phyloP scores from a whole-genome alignment of 768 basidiomycete species.

The Termitomyces sp. region DNA sequence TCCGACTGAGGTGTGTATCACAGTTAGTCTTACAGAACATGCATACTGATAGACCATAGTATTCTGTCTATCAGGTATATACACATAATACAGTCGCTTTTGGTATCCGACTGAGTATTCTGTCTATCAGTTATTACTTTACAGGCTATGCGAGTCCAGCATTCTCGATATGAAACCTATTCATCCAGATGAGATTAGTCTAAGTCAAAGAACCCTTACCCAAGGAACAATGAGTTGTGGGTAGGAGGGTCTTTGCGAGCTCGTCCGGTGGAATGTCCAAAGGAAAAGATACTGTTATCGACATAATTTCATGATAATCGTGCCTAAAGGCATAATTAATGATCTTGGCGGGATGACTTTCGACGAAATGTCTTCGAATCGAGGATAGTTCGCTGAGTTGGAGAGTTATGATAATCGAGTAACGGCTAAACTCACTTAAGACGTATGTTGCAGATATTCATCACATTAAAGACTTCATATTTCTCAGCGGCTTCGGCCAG shows the following conservation, averaged over 20 bases:
- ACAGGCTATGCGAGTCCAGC: background rate
- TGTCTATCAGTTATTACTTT: background rate
- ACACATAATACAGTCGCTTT: no score
- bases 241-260: background rate
- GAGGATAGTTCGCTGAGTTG: no score
- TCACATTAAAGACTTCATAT: background rate
- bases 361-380: conserved; percentile 1
- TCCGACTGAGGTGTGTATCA: no score
- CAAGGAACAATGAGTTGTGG: background rate
- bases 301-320: conserved; percentile 3
- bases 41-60: no score
- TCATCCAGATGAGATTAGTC: background rate
- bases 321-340: conserved; percentile 11
- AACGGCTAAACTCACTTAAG: no score
- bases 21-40: no score
- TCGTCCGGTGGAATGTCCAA: conserved; percentile 1
- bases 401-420: no score
- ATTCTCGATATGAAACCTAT: background rate
- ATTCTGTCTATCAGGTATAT: no score
- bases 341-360: conserved; percentile 9
- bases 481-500: background rate
- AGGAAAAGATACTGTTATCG: background rate
- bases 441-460: no score
- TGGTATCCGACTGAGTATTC: no score
- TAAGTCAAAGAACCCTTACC: background rate